Evolutionary conservation across 2,329 filamentous ascomycete species (phyloP), one percentile per base, ranked within the genome.

Genomic region (Venturia effusa): DNA sequence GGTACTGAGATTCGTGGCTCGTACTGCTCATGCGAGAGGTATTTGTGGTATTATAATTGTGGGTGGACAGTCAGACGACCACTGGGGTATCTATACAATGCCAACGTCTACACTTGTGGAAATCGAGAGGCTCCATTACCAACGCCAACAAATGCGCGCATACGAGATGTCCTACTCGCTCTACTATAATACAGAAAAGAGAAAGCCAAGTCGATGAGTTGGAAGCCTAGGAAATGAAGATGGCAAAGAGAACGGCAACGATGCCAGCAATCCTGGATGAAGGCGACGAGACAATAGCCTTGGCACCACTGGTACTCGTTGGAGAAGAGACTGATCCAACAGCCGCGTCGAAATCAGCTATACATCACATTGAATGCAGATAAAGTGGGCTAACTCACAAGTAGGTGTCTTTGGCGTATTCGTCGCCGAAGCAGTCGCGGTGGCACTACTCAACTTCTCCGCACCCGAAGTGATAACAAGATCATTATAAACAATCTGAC

Each of bases 381-480:
- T 11, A 3, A 11, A 62, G 24, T 24, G 10, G 17, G 43, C 30
- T 15, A 10, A 63, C 45, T 57, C 41, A 57, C 61, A 41, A 30
- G 55, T 40, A 22, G 62, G 62, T 39, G 43, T 27, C 22, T 24
- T 41, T 22, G 62, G 62, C 39, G 62, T 60, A 30, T 37, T 61
- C 10, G 34, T 60, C 3, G 55, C 62, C 6, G 40, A 27, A 34
- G 27, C 43, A 32, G 24, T 62, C 13, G 27, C 51, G n/a, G 24
- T 55, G 19, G 45, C 43, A 57, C 37, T 63, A 4, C 61, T 11
- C 4, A 55, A 13, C 22, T 64, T 64, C 17, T 64, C 62, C 39
- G 24, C 55, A 15, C 62, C 62, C 4, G 32, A 34, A n/a, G 62
- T 64, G 24, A 64, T 45, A 24, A 64, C 54, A 24, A 64, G 54